phyloP scores from a whole-genome alignment of 805 yeast species.

The Blastobotrys parvus region DNA sequence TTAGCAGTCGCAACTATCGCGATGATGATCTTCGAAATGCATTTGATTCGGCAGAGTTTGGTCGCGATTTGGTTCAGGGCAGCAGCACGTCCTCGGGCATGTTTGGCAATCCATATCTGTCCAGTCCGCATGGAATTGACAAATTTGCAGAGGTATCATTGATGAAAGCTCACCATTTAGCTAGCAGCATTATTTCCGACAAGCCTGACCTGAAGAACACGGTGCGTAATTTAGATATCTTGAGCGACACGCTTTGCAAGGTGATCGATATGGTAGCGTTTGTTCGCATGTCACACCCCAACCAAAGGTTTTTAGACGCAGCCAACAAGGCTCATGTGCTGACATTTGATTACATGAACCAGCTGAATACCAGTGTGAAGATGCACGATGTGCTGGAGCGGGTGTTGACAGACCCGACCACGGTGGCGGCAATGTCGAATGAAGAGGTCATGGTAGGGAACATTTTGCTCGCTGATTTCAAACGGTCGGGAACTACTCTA shows the following conservation, averaged over 20 bases:
- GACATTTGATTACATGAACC: constrained; percentile 90
- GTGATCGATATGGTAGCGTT: constrained; percentile 93
- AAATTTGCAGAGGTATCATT: constrained; percentile 61
- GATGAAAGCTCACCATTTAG: constrained; percentile 54
- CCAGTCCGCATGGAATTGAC: constrained; percentile 60
- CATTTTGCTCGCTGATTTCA: constrained; percentile 73
- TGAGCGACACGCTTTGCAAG: constrained; percentile 82
- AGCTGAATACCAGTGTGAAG: constrained; percentile 73
- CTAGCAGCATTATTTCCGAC: constrained; percentile 42
- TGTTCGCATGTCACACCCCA: constrained; percentile 81
- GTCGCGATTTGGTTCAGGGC: constrained; percentile 5
- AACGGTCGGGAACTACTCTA: constrained; percentile 83
- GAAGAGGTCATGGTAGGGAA: constrained; percentile 84
- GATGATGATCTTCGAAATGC: constrained; percentile 8
- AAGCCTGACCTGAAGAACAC: constrained; percentile 41
- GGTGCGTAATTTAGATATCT: constrained; percentile 63
- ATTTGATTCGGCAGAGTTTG: constrained; percentile 8
- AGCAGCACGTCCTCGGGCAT: constrained; percentile 44
- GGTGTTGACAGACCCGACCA: constrained; percentile 40
- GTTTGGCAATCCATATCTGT: constrained; percentile 63
- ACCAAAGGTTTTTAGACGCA: constrained; percentile 55
- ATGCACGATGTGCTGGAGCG: constrained; percentile 51
- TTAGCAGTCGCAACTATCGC: background rate
- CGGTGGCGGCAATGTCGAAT: constrained; percentile 36
- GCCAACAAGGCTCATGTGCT: constrained; percentile 84